Conservation (phyloP, 129 eudicot genomes). For the Ambrosia artemisiifolia region DNA sequence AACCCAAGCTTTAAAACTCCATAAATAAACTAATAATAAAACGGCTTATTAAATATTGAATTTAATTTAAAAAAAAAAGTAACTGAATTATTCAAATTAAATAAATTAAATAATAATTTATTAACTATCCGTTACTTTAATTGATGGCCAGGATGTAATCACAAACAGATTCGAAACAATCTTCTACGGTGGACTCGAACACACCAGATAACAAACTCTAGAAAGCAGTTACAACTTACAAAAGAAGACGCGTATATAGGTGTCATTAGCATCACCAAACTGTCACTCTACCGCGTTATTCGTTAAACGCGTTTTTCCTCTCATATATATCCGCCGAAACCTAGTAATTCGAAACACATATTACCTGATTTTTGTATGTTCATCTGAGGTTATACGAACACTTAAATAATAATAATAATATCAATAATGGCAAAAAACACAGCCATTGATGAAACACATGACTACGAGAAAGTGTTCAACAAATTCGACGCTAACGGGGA, state of each 20-base stretch:
- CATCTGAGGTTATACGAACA: too few relatives aligned
- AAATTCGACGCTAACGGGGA: conserved; percentile 82
- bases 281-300: conserved; percentile 35
- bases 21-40: too few relatives aligned
- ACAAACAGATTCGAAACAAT: not conserved
- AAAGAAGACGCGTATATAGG: conserved; percentile 17
- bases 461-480: conserved; percentile 47
- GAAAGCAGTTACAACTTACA: not conserved
- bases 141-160: not conserved
- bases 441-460: conserved; percentile 16
- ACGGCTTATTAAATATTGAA: too few relatives aligned
- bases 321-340: conserved; percentile 5
- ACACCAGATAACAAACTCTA: not conserved
- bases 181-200: conserved; percentile 17
- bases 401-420: too few relatives aligned
- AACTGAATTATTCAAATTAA: not conserved
- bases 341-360: not conserved
- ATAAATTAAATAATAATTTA: not conserved
- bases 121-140: too few relatives aligned
- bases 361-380: too few relatives aligned
- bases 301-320: conserved; percentile 16
- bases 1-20: too few relatives aligned
- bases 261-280: conserved; percentile 29
- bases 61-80: not conserved
- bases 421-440: conserved; percentile 19